These are phyloP conservation scores for Umbilicus rupestris DNA, from an alignment of 164 flowering plant species.

Conservation along the genomic window DNA sequence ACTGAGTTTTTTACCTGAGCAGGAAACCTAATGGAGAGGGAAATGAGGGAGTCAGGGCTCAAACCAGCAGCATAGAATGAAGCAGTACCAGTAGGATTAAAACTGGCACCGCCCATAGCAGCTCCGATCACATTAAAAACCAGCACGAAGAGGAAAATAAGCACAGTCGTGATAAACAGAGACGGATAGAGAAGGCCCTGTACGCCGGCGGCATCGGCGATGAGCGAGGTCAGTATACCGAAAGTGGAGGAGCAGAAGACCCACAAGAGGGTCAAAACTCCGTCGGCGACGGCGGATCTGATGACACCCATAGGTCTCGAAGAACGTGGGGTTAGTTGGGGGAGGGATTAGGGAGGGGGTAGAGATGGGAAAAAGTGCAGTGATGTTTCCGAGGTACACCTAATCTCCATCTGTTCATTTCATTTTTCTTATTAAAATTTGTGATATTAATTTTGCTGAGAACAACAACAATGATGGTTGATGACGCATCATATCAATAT, in stretches of 20 bases:
- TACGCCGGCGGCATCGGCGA: slow-evolving; percentile 29
- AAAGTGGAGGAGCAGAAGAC: slow-evolving; percentile 45
- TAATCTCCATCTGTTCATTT: too few relatives aligned
- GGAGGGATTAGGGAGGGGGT: too few relatives aligned
- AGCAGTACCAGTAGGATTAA: slow-evolving; percentile 65
- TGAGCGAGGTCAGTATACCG: slow-evolving; percentile 32
- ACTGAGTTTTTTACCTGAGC: too few relatives aligned
- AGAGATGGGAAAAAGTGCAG: too few relatives aligned
- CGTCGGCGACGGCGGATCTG: slow-evolving; percentile 47
- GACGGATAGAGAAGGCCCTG: slow-evolving; percentile 19
- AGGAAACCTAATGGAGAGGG: slow-evolving; percentile 72
- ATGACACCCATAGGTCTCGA: slow-evolving; percentile 17
- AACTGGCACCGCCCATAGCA: slow-evolving; percentile 65
- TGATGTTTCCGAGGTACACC: too few relatives aligned
- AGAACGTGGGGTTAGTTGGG: too few relatives aligned
- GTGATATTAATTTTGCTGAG: too few relatives aligned
- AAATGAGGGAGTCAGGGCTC: slow-evolving; percentile 39
- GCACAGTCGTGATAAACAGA: slow-evolving; percentile 28
- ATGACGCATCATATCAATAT: too few relatives aligned
- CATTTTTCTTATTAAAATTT: too few relatives aligned
- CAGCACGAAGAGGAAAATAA: slow-evolving; percentile 42
- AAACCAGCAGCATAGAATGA: slow-evolving; percentile 69
- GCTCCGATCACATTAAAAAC: slow-evolving; percentile 40
- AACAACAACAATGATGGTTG: too few relatives aligned
- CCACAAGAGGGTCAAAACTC: slow-evolving; percentile 59